Conservation (phyloP, 257 asterid species). For the Solanum sejunctum region DNA sequence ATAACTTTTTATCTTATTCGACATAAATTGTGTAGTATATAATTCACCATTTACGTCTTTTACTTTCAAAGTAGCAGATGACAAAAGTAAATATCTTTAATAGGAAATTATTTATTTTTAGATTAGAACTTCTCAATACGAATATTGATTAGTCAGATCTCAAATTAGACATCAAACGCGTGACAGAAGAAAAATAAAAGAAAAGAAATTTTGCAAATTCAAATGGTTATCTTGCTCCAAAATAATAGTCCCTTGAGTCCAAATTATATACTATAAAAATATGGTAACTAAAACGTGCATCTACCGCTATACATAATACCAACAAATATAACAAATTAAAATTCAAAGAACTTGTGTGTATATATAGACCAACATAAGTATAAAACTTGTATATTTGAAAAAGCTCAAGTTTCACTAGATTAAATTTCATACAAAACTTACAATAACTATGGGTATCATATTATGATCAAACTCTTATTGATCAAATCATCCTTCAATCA, state of each 20-base stretch:
- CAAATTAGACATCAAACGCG: not conserved
- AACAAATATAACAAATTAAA: not conserved
- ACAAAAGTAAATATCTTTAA: not conserved
- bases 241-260: constrained; percentile 2
- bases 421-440: not conserved
- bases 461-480: not conserved
- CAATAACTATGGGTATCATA: not conserved
- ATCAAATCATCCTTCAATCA: not conserved
- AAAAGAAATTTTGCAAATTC: not conserved
- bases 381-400: not conserved
- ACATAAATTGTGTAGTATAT: not conserved
- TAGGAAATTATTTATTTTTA: not conserved
- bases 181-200: no score
- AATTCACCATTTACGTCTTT: not conserved
- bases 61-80: not conserved
- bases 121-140: not conserved
- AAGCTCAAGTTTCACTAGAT: not conserved
- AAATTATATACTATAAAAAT: not conserved
- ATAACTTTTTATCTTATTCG: not conserved
- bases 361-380: not conserved
- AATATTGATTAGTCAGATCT: not conserved
- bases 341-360: not conserved
- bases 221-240: constrained; percentile 13
- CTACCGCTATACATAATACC: constrained; percentile 11
- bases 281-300: constrained; percentile 13